phyloP scores from a whole-genome alignment of 78 protist species.

The Dictyostelium capitatum region DNA sequence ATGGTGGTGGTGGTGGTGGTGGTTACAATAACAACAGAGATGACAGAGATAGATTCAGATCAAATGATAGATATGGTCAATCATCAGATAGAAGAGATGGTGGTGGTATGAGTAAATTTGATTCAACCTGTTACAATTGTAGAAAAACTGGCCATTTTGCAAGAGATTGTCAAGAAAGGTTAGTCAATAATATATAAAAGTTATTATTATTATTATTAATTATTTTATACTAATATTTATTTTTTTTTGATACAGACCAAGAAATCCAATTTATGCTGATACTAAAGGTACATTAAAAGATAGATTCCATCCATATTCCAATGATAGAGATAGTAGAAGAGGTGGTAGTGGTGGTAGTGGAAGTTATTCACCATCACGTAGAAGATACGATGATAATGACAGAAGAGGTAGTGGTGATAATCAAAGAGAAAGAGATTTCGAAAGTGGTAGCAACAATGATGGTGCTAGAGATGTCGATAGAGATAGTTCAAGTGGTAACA shows the following conservation, averaged over 20 bases:
- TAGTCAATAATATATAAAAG: not conserved
- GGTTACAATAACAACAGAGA: not conserved
- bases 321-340: not conserved
- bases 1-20: not conserved
- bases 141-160: slow-evolving; percentile 67
- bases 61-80: not conserved
- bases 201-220: not conserved
- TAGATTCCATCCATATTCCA: slow-evolving; percentile 59
- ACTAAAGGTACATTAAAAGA: slow-evolving; percentile 54
- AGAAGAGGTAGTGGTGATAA: not conserved
- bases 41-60: not conserved
- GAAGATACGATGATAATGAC: slow-evolving; percentile 18
- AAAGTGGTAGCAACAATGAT: not conserved
- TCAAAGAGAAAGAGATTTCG: slow-evolving; percentile 24
- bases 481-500: not conserved
- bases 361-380: not conserved
- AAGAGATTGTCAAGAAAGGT: slow-evolving; percentile 64
- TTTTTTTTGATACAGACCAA: slow-evolving; percentile 19
- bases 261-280: slow-evolving; percentile 70
- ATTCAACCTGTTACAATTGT: slow-evolving; percentile 51
- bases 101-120: not conserved
- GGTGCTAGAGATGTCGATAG: not conserved
- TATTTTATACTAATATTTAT: not conserved
- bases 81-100: not conserved
- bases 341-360: not conserved